phyloP scores from a whole-genome alignment of 352 stramenopile genomes.

The Pythium monospermum region DNA sequence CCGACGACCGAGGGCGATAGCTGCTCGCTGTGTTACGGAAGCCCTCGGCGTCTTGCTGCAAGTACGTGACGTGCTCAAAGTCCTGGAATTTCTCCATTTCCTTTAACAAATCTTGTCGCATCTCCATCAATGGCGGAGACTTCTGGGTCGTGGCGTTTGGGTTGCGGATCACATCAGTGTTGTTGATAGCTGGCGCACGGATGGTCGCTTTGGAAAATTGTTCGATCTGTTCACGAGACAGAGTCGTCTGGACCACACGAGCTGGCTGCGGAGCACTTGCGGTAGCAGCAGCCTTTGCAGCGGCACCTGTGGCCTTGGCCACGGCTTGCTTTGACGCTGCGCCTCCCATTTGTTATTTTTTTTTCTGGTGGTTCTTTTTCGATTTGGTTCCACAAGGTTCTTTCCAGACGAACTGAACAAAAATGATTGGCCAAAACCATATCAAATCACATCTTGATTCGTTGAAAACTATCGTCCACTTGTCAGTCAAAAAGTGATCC shows the following conservation, averaged over 20 bases:
- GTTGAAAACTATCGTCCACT: too few species aligned
- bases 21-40: constrained; percentile 63
- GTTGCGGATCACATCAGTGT: constrained; percentile 10
- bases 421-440: too few species aligned
- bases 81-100: constrained; percentile 52
- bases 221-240: constrained; percentile 13
- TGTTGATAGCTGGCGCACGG: neutral
- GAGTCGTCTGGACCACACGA: constrained; percentile 14
- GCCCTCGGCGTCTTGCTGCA: constrained; percentile 37
- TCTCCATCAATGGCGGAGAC: constrained; percentile 48
- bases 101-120: constrained; percentile 43
- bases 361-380: too few species aligned
- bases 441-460: too few species aligned
- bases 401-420: too few species aligned
- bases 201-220: too few species aligned
- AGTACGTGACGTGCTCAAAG: constrained; percentile 42
- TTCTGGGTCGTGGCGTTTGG: constrained; percentile 6
- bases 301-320: constrained; percentile 7
- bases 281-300: constrained; percentile 5
- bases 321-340: constrained; percentile 16
- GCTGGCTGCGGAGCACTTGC: neutral
- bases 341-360: too few species aligned
- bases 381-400: too few species aligned
- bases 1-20: constrained; percentile 39
- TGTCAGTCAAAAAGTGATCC: too few species aligned